Percentiles rank a stretch among this genome's conserved stretches.
Conservation (phyloP, 768 basidiomycete species). For the Boletus patriciae region DNA sequence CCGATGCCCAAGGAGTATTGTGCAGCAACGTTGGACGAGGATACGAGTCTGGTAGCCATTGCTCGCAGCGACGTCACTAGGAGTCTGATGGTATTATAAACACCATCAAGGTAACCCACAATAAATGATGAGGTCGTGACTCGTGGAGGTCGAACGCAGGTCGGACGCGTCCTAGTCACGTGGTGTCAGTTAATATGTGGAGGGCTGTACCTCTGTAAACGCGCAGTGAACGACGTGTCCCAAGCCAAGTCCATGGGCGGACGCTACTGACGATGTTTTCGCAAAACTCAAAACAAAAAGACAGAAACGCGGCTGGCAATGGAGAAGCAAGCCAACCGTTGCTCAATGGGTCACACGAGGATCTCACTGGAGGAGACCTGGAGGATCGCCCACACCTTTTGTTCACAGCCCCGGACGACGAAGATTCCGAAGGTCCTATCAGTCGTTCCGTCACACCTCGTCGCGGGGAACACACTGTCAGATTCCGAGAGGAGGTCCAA, state of each 20-base stretch:
- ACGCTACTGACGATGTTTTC: conserved; percentile 29
- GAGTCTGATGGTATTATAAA: background rate
- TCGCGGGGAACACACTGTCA: conserved; percentile 49
- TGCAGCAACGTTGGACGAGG: conserved; percentile 40
- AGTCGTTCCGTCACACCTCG: conserved; percentile 37
- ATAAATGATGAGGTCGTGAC: too few relatives aligned
- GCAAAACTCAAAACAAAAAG: conserved; percentile 30
- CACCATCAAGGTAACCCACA: background rate
- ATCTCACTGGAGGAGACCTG: conserved; percentile 32
- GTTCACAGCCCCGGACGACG: conserved; percentile 56
- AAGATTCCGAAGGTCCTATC: conserved; percentile 44
- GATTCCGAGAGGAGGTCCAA: conserved; percentile 69
- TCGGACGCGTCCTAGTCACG: conserved; percentile 26
- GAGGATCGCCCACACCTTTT: conserved; percentile 37
- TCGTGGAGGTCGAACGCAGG: too few relatives aligned
- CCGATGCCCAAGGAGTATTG: conserved; percentile 56
- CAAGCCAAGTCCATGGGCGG: conserved; percentile 21
- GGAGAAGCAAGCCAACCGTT: conserved; percentile 59
- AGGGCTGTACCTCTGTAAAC: background rate
- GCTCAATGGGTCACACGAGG: conserved; percentile 47
- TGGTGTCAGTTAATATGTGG: conserved; percentile 6
- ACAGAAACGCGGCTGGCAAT: conserved; percentile 22
- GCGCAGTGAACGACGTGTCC: conserved; percentile 1
- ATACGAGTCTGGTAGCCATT: conserved; percentile 1
- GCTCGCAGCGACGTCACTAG: background rate